These are phyloP conservation scores for Fusarium napiforme DNA, from an alignment of 2,329 filamentous ascomycete species.

Conservation along the genomic window DNA sequence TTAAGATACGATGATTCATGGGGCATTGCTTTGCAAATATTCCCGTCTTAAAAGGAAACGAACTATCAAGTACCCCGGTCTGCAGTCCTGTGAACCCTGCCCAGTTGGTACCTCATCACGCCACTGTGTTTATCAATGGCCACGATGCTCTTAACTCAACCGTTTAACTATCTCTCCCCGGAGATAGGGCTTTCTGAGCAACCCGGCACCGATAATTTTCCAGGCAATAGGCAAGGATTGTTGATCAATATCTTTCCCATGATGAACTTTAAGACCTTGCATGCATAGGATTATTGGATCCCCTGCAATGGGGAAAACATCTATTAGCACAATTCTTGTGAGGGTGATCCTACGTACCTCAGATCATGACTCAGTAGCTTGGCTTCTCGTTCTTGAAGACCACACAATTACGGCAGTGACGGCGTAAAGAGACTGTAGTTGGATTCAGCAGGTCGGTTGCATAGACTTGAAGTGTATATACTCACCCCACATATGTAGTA, in stretches of 20 bases:
- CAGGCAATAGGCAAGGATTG: background rate
- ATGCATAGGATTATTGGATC: too few species aligned
- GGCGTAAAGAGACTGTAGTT: background rate
- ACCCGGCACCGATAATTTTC: accelerated
- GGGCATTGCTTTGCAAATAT: background rate
- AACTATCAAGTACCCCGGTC: background rate
- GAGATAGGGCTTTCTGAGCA: background rate
- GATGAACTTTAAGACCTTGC: background rate
- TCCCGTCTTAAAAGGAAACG: too few species aligned
- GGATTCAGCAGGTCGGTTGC: background rate
- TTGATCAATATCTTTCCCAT: too few species aligned
- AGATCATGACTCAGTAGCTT: background rate
- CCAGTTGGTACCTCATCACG: background rate
- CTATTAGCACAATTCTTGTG: background rate
- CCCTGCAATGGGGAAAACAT: background rate
- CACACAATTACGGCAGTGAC: background rate
- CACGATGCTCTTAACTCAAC: background rate
- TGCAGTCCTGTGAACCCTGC: background rate
- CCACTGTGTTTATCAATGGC: too few species aligned
- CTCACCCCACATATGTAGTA: background rate
- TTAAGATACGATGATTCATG: background rate
- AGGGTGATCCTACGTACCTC: background rate
- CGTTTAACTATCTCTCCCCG: accelerated
- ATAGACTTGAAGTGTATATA: background rate
- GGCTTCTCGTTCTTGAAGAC: too few species aligned